Evolutionary conservation across 805 yeast genomes (phyloP), one percentile per base, ranked within the genome.

Genomic region (Candida xiaguanensis): DNA sequence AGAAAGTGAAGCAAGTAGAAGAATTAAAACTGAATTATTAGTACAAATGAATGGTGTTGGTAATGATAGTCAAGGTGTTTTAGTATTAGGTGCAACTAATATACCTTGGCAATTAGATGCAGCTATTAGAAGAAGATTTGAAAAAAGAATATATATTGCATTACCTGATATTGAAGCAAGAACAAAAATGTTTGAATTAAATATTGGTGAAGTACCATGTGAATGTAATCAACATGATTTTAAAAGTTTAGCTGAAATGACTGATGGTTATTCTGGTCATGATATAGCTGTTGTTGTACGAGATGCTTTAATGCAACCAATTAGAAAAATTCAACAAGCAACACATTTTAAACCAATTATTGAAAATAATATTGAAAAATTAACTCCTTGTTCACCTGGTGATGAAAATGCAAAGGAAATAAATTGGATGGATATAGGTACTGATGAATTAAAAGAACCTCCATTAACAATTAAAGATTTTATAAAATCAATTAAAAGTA

Each of bases 11-110:
- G 98, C 99, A 0, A 80, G 90, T 25, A 77, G 99, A 56, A 80
- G 99, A 67, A 91, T 93, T 54, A 91, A 93, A 59, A 93, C 99
- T 0, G 99, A 93, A 59, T 70, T 93, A 40, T 74, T 93, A 51
- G 98, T 93, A 4, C 99, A 93, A 59, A 93, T 93, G 99, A 93
- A 93, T 61, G 99, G 99, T 52, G 99, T 93, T 12, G 99, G 99
- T 12, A 90, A 88, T 58, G 98, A 93, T 58, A 69, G 96, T 1
- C 74, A 75, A 34, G 99, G 99, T 7, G 97, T 93, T 2, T 69
- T 93, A 25, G 98, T 93, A 0, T 70, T 93, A 38, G 99, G 99
- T 20, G 99, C 99, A 2, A 93, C 99, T 6, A 93, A 93, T 61
- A 93, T 93, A 44, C 99, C 99, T 14, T 93, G 99, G 99, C 97